phyloP scores from a whole-genome alignment of 371 early-diverging fungal genomes.

The Mucor saturninus region DNA sequence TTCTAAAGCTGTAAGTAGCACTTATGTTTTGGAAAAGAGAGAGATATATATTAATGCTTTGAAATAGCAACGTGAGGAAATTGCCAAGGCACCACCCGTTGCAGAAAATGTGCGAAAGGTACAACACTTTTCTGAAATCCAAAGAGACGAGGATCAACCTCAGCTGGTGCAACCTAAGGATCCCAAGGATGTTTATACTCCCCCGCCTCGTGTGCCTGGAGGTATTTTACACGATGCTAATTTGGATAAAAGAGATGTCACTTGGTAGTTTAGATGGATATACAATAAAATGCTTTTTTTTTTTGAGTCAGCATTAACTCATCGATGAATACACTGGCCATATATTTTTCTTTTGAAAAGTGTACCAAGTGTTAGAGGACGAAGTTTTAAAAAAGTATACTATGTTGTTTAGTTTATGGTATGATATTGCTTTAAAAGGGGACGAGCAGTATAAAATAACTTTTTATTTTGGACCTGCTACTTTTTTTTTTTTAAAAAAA shows the following conservation, averaged over 20 bases:
- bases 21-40: no score
- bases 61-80: constrained; percentile 31
- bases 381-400: no score
- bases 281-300: constrained; percentile 2
- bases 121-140: constrained; percentile 50
- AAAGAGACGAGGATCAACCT: constrained; percentile 42
- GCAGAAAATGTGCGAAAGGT: constrained; percentile 19
- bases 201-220: constrained; percentile 49
- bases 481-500: no score
- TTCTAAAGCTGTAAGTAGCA: constrained; percentile 44
- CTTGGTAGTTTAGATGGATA: constrained; percentile 34
- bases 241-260: constrained; percentile 38
- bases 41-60: no score
- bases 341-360: no score
- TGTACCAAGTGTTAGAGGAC: no score
- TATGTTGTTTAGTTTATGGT: no score
- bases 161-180: constrained; percentile 38
- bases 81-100: constrained; percentile 19
- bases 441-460: no score
- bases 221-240: constrained; percentile 32
- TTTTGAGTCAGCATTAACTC: no score
- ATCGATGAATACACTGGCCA: no score
- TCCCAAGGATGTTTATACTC: constrained; percentile 45
- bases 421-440: no score
- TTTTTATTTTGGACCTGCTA: no score